These are phyloP conservation scores for Aurantiochytrium sp. DNA, from an alignment of 108 stramenopile species.

Conservation along the genomic window DNA sequence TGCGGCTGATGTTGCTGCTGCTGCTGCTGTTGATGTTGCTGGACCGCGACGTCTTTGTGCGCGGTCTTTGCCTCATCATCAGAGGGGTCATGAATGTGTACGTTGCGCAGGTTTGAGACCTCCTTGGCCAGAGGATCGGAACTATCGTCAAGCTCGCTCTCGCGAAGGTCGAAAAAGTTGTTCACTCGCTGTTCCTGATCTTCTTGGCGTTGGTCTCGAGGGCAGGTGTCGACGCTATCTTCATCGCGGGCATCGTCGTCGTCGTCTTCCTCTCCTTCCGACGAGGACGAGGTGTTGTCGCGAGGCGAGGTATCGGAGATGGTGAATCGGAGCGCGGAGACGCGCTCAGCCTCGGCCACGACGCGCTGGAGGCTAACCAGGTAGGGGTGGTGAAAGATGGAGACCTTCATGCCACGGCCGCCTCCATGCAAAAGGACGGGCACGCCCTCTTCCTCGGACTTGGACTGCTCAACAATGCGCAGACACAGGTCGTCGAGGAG, in stretches of 20 bases:
- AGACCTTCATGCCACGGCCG: not conserved
- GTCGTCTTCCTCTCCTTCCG: not conserved
- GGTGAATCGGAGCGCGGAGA: not conserved
- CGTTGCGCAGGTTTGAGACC: not conserved
- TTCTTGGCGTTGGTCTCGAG: too few relatives aligned
- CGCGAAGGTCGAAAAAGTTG: too few relatives aligned
- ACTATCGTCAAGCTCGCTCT: too few relatives aligned
- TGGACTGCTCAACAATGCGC: not conserved
- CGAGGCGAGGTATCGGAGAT: not conserved
- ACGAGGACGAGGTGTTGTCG: not conserved
- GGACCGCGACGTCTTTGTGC: too few relatives aligned
- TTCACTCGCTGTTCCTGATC: too few relatives aligned
- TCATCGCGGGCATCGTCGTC: not conserved
- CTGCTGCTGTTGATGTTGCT: not conserved
- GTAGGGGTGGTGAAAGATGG: not conserved
- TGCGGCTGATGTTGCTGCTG: not conserved
- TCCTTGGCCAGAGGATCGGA: too few relatives aligned
- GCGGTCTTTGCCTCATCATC: not conserved
- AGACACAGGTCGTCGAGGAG: not conserved
- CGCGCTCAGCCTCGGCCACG: conserved; percentile 1
- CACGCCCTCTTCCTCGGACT: not conserved
- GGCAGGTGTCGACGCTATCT: too few relatives aligned
- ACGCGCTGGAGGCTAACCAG: not conserved
- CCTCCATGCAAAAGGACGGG: not conserved
- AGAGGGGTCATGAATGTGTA: not conserved